A percentile compares a stretch with the other conserved stretches of the same genome.
Evolutionary conservation across 2,329 filamentous ascomycete genomes (phyloP).

Genomic region (Blastomyces percursus): DNA sequence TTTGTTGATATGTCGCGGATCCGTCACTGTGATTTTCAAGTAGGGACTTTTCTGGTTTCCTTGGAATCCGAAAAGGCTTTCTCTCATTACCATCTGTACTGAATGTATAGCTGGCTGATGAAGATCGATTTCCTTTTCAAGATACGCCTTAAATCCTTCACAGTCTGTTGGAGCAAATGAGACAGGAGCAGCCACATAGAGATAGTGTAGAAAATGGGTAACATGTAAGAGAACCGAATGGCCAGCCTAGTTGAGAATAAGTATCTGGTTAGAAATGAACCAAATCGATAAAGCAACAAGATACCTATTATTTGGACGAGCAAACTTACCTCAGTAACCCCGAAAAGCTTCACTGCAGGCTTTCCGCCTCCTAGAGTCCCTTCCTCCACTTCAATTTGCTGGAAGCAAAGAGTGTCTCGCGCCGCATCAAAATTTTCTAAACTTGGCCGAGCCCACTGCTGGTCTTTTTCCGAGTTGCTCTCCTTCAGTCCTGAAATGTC

Average conservation of each 20-base stretch:
- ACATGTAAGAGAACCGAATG: slow-evolving; percentile 93
- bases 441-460: slow-evolving; percentile 68
- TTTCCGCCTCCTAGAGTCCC: slow-evolving; percentile 67
- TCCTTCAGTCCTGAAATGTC: slow-evolving; percentile 78
- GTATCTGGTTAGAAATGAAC: background rate
- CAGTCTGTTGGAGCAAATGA: slow-evolving; percentile 71
- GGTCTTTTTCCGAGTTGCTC: slow-evolving; percentile 83
- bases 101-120: slow-evolving; percentile 65
- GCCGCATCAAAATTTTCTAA: slow-evolving; percentile 52
- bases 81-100: slow-evolving; percentile 69
- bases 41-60: slow-evolving; percentile 88
- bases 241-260: slow-evolving; percentile 42
- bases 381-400: slow-evolving; percentile 92
- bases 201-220: slow-evolving; percentile 89
- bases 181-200: slow-evolving; percentile 82
- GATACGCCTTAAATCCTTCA: slow-evolving; percentile 62
- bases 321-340: slow-evolving; percentile 61
- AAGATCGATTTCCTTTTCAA: slow-evolving; percentile 68
- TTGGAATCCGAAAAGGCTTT: slow-evolving; percentile 89
- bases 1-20: slow-evolving; percentile 71
- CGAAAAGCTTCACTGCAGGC: slow-evolving; percentile 80
- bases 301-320: background rate
- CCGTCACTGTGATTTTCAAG: slow-evolving; percentile 83
- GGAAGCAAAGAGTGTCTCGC: slow-evolving; percentile 68
- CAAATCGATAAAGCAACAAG: background rate